Evolutionary conservation across 441 rosid genomes (phyloP), one percentile per base, ranked within the genome.

Genomic region (Gossypium lobatum): DNA sequence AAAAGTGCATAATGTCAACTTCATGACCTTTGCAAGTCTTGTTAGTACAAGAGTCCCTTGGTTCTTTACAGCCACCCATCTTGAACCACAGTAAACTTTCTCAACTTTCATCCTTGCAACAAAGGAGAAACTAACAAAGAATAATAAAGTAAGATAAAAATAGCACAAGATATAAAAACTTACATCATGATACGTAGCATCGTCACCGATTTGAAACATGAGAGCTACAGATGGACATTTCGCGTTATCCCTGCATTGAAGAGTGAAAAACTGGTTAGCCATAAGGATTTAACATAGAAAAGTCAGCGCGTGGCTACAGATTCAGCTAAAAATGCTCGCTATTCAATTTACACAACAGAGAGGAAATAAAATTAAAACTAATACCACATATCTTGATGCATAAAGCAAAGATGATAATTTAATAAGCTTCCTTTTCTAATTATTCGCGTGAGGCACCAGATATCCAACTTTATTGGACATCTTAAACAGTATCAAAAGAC

Each of bases 1-100:
- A 93, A 83, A 95, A 95, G 82, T 95, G 98, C 99, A 95, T 93
- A 9, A 95, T 93, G 77, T 95, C 99, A 75, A 95, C 98, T 85
- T 95, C 99, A 70, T 91, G 88, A 71, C 98, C 97, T 85, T 83
- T 93, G 87, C 99, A 95, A 76, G 91, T 82, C 83, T 90, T 93
- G 88, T 74, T 90, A 57, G 89, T 93, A 85, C 97, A 95, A 54
- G 90, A 84, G 46, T 62, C 83, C 10, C 76, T 64, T 67, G 80
- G 85, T 79, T 90, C 98, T 82, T 82, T 81, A 79, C 98, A 95
- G 58, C 98, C 99, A 77, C 99, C 99, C 99, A 95, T 95, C 99
- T 95, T 75, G 65, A 61, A 72, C 72, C 62, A 52, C 31, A 77
- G 6, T 16, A 77, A 74, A 67, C 50, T 75, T 57, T 68, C 64